Percentiles rank a stretch among this genome's conserved stretches.
phyloP scores from a whole-genome alignment of 768 basidiomycete species.

The Mycena haematopus region DNA sequence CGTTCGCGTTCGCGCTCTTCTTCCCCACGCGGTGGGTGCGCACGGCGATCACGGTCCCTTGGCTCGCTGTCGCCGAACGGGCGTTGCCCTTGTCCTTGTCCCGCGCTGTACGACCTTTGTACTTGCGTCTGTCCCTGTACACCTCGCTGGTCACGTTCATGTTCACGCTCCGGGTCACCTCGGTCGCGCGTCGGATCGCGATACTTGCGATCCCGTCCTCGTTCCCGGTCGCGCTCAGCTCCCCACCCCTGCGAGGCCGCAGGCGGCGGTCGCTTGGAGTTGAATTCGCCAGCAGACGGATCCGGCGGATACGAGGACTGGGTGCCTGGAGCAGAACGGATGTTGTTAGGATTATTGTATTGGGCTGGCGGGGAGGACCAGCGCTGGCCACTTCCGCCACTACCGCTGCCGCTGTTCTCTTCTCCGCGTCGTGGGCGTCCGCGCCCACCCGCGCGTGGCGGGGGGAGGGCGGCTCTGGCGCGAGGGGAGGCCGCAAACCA shows the following conservation, averaged over 20 bases:
- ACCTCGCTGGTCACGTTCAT: slow-evolving; percentile 10
- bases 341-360: slow-evolving; percentile 20
- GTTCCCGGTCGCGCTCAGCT: slow-evolving; percentile 1
- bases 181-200: not conserved
- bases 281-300: not conserved
- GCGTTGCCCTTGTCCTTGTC: slow-evolving; percentile 8
- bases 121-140: slow-evolving; percentile 2
- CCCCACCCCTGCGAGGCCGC: not conserved
- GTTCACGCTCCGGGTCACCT: slow-evolving; percentile 17
- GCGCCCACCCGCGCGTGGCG: slow-evolving; percentile 12
- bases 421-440: slow-evolving; percentile 4
- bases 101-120: too few relatives aligned
- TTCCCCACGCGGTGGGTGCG: not conserved
- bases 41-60: slow-evolving; percentile 6
- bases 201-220: not conserved
- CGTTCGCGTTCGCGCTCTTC: slow-evolving; percentile 3
- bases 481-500: not conserved
- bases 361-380: slow-evolving; percentile 19
- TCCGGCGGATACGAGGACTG: slow-evolving; percentile 15
- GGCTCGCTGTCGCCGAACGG: slow-evolving; percentile 11
- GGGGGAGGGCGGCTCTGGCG: slow-evolving; percentile 6
- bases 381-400: slow-evolving; percentile 10
- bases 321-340: slow-evolving; percentile 14
- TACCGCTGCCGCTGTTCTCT: slow-evolving; percentile 3
- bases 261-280: not conserved